Base-by-base conservation (phyloP, 805 yeast species). In the Nakazawaea molendinolei region DNA sequence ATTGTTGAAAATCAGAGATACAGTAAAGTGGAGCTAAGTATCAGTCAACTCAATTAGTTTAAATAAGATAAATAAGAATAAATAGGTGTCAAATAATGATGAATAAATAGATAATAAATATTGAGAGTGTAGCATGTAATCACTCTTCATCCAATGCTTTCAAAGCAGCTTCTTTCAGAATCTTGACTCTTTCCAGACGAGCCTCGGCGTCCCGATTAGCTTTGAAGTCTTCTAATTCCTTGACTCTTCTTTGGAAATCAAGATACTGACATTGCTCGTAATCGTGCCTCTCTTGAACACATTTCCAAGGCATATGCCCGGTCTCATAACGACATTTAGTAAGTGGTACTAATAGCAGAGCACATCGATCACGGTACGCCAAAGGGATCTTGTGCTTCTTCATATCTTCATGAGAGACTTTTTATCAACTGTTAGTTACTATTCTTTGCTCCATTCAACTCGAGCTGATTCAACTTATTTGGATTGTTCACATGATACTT, bases 221-320 rank as follows among this genome's bases (percentile, higher is more conserved):
- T 55, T 76, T 79, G 47, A 68, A 60, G 40, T 67, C 69, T 51
- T 75, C 71, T 56, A 82, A 65, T 61, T 81, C 89, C 53, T 76
- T 67, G 40, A 81, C 84, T 60, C 95, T 74, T 64, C 92, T 74
- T 55, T 77, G 71, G 64, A 80, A 84, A 55, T 86, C 95, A 57
- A 78, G 58, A 56, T 81, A 81, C 60, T 85, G 83, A 58, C 95
- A 85, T 54, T 82, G 82, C 58, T 85, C 95, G 68, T 87, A 86
- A 28, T 52, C 77, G 49, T 86, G 94, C 55, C 86, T 76, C 61
- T 80, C 86, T 45, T 80, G 80, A 40, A 71, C 67, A 50, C 95
- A 85, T 48, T 74, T 76, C 83, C 83, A 77, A 21, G 85, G 85
- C 55, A 76, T 46, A 48, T 61, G 77, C 51, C 62, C 58, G 9